These are phyloP conservation scores for Ustilago xerochloae DNA, from an alignment of 1,284 basidiomycete genomes.

Conservation along the genomic window DNA sequence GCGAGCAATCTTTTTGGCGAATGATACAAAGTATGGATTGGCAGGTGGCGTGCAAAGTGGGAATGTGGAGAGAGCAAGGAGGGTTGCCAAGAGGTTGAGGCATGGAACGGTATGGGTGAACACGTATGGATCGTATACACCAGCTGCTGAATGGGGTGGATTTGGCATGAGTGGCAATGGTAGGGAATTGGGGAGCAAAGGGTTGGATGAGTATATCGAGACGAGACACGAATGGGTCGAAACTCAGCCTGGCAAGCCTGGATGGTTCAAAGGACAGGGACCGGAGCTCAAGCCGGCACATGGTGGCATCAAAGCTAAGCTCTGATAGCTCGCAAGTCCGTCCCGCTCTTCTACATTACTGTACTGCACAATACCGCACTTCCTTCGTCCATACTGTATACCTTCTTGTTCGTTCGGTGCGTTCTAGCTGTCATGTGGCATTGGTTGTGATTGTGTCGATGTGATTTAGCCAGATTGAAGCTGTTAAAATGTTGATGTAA, in stretches of 20 bases:
- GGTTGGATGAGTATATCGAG: constrained; percentile 66
- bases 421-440: too few relatives aligned
- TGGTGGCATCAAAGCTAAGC: constrained; percentile 25
- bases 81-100: constrained; percentile 61
- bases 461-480: too few relatives aligned
- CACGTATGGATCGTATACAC: constrained; percentile 64
- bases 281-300: constrained; percentile 11
- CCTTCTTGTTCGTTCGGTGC: background rate
- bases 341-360: background rate
- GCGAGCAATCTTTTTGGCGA: constrained; percentile 60
- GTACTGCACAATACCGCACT: background rate
- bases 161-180: constrained; percentile 67
- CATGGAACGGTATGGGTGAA: constrained; percentile 68
- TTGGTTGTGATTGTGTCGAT: background rate
- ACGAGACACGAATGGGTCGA: constrained; percentile 65
- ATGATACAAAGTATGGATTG: constrained; percentile 67
- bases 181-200: constrained; percentile 64
- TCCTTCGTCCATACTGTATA: background rate
- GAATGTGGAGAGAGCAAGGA: constrained; percentile 52
- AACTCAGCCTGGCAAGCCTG: constrained; percentile 52
- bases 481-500: constrained; percentile 5
- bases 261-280: constrained; percentile 63
- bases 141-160: constrained; percentile 67
- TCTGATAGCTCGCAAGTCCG: background rate
- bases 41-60: constrained; percentile 64